Conservation (phyloP, 805 yeast genomes). For the Saccharomycopsis sp. region DNA sequence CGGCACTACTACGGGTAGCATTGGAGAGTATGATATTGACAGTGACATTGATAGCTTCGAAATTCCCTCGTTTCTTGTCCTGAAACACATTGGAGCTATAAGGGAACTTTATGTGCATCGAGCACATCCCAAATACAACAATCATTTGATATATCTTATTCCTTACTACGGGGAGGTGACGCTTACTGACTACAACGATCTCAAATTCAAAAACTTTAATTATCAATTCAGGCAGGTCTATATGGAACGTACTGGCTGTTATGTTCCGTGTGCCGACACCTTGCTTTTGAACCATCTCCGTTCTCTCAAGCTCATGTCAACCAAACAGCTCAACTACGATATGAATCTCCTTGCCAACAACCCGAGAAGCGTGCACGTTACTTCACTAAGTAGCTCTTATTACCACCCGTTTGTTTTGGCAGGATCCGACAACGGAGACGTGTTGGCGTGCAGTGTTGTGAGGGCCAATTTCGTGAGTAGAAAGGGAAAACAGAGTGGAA, state of each 20-base stretch:
- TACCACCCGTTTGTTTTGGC: constrained; percentile 11
- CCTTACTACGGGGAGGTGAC: constrained; percentile 17
- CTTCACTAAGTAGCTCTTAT: constrained; percentile 3
- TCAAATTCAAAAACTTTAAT: background rate
- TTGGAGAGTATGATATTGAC: constrained; percentile 48
- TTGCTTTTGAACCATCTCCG: background rate
- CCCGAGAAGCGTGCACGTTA: background rate
- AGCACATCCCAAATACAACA: constrained; percentile 29
- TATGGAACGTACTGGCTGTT: background rate
- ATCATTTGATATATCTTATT: constrained; percentile 16
- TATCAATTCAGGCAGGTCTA: background rate
- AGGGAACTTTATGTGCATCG: constrained; percentile 26
- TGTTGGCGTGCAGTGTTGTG: constrained; percentile 2
- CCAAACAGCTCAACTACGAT: background rate
- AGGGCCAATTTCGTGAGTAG: background rate
- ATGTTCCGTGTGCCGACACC: background rate
- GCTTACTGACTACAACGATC: background rate
- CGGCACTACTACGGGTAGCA: constrained; percentile 52
- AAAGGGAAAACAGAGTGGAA: background rate
- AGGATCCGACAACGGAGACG: constrained; percentile 12
- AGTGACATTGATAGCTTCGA: constrained; percentile 1
- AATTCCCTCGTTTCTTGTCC: constrained; percentile 33
- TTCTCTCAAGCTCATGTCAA: background rate
- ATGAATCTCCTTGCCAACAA: background rate
- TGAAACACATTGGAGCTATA: constrained; percentile 34